phyloP scores from a whole-genome alignment of 2,329 filamentous ascomycete species.

The Colletotrichum scovillei region DNA sequence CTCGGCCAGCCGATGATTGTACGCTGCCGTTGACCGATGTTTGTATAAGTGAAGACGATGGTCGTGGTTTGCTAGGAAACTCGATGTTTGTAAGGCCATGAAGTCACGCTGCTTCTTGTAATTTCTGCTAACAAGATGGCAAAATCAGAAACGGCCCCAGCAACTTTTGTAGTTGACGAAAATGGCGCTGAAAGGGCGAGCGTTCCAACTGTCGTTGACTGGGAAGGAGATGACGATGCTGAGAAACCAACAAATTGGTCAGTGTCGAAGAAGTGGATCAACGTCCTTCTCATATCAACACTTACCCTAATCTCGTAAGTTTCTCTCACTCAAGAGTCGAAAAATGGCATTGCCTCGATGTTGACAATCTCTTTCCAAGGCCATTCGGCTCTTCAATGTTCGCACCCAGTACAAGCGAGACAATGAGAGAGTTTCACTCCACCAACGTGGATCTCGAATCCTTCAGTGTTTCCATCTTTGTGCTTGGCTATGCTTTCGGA shows the following conservation, averaged over 20 bases:
- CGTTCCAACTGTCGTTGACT: background rate
- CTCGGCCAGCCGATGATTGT: background rate
- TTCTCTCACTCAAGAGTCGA: background rate
- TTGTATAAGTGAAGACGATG: background rate
- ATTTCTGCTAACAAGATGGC: too few species aligned
- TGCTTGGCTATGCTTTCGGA: slow-evolving; percentile 64
- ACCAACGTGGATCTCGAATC: background rate
- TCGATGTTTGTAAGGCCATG: too few species aligned
- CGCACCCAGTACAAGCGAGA: background rate
- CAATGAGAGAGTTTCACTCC: background rate
- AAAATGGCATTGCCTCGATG: background rate
- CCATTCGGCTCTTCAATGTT: background rate
- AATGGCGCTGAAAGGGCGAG: background rate
- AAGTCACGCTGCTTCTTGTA: too few species aligned
- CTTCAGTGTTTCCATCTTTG: slow-evolving; percentile 50
- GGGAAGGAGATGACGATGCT: background rate
- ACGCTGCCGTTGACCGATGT: background rate
- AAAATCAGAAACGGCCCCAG: too few species aligned
- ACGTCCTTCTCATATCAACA: background rate
- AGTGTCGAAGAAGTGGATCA: background rate
- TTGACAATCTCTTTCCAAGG: background rate
- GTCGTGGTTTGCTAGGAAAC: background rate
- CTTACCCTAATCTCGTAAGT: background rate
- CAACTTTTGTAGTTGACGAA: too few species aligned
- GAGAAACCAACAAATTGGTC: background rate